Base-by-base conservation (phyloP, 2,329 filamentous ascomycete genomes). In the Sarocladium kiliense region DNA sequence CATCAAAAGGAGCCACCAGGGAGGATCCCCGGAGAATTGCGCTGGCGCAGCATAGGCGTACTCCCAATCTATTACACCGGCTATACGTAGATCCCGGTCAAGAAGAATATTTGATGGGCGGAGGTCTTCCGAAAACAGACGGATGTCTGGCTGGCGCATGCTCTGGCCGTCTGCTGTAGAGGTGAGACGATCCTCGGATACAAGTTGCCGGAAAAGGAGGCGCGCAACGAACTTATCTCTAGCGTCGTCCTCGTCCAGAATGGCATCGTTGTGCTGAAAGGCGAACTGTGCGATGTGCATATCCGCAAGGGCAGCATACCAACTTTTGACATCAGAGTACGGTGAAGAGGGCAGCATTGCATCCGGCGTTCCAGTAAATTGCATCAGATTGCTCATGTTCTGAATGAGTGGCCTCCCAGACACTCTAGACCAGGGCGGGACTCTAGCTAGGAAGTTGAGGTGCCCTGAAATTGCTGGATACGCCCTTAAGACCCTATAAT, bases 151-250 rank as follows among this genome's bases (percentile, higher is more conserved):
- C 42, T 47, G 42, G 42, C 21, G 10, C 9, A 41, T 10, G 16
- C 55, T n/a, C n/a, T 58, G 51, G 19, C 41, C 41, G 41, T 45
- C 41, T 26, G 26, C 5, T 47, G 16, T 19, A 10, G 19, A 37
- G 5, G 12, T 25, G 19, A 27, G 23, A 26, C 27, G 41, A 26
- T 36, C 23, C 26, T 55, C 42, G 27, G 45, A 6, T 3, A 66
- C 67, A 3, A 73, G 55, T 44, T 59, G 67, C 4, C 68, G 71
- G 56, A 76, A 76, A 0, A 77, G 58, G 19, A 71, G 67, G 3
- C 72, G 71, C 3, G 71, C 68, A 2, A 75, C 65, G 54, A 74
- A 75, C 57, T 77, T 76, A 25, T 70, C 71, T 3, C 70, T 65
- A 42, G 66, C 71, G 55, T 77, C 74, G 11, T 72, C 68, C 23